A percentile compares a stretch with the other conserved stretches of the same genome.
Conservation (phyloP, 257 asterid species). For the Capsicum baccatum region DNA sequence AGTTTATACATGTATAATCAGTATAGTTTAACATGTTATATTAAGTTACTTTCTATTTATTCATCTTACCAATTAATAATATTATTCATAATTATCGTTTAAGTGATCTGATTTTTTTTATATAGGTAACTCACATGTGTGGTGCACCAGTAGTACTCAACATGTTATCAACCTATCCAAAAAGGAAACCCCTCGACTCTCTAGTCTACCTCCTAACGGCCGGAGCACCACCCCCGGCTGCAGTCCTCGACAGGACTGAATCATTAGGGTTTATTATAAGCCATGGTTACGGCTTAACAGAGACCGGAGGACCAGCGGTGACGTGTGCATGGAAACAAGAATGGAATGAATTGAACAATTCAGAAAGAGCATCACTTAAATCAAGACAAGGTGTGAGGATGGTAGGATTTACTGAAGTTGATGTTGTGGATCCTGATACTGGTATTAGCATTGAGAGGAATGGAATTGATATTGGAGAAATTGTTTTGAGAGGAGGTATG, state of each 20-base stretch:
- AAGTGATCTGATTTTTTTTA: background rate
- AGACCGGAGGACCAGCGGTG: conserved; percentile 23
- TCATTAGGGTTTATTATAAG: conserved; percentile 23
- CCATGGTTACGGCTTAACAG: conserved; percentile 35
- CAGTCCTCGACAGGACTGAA: conserved; percentile 22
- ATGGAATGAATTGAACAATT: conserved; percentile 7
- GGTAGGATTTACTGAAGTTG: conserved; percentile 11
- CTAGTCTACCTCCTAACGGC: conserved; percentile 18
- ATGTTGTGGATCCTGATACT: conserved; percentile 29
- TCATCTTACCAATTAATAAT: no score
- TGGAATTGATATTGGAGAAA: conserved; percentile 42
- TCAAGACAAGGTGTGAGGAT: conserved; percentile 35
- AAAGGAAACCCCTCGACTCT: background rate
- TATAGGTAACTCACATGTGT: conserved; percentile 1
- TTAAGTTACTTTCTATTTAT: background rate
- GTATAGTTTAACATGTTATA: background rate
- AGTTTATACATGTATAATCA: background rate
- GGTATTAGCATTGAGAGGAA: conserved; percentile 14
- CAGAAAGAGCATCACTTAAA: conserved; percentile 26
- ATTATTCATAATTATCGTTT: background rate
- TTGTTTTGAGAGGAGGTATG: conserved; percentile 50
- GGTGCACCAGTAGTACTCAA: conserved; percentile 30
- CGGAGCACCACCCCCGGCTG: conserved; percentile 36
- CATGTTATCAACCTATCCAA: conserved; percentile 26
- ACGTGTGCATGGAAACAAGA: conserved; percentile 33